These are phyloP conservation scores for Geotrichum australiense DNA, from an alignment of 1,139 yeast genomes.

Conservation along the genomic window DNA sequence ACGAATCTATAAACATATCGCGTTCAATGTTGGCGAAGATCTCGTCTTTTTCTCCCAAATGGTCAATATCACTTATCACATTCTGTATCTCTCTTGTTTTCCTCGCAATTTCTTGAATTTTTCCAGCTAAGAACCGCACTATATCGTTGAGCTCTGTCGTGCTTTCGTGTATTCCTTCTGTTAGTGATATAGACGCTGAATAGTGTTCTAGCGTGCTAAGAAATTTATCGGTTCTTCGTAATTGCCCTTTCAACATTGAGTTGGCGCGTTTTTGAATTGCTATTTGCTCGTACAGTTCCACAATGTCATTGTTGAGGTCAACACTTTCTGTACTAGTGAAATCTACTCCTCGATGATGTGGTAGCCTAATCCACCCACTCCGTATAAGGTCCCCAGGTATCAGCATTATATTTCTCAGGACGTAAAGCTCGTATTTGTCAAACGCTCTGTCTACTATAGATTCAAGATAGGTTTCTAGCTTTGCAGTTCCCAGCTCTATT, in stretches of 20 bases:
- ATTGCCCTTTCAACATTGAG: constrained; percentile 3
- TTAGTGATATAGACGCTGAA: background rate
- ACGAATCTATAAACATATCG: constrained; percentile 21
- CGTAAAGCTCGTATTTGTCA: constrained; percentile 80
- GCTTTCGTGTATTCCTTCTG: too few species aligned
- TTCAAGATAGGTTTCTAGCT: constrained; percentile 71
- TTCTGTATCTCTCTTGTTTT: background rate
- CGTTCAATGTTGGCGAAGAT: constrained; percentile 12
- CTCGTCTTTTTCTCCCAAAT: background rate
- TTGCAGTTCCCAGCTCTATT: constrained; percentile 69
- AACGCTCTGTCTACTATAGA: constrained; percentile 75
- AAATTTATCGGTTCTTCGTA: constrained; percentile 4
- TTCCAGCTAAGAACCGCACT: constrained; percentile 10
- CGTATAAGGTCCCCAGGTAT: constrained; percentile 64
- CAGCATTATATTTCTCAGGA: constrained; percentile 65
- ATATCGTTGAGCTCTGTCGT: constrained; percentile 10
- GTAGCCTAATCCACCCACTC: constrained; percentile 59
- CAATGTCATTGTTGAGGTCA: background rate
- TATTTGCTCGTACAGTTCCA: constrained; percentile 7
- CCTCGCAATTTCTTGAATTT: constrained; percentile 11
- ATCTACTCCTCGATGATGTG: constrained; percentile 58
- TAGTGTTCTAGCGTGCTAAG: constrained; percentile 5
- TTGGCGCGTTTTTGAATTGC: constrained; percentile 7
- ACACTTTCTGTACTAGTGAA: constrained; percentile 21
- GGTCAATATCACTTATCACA: too few species aligned